Evolutionary conservation across 2,329 filamentous ascomycete genomes (phyloP), one percentile per base, ranked within the genome.

Genomic region (Penicillium sp.): DNA sequence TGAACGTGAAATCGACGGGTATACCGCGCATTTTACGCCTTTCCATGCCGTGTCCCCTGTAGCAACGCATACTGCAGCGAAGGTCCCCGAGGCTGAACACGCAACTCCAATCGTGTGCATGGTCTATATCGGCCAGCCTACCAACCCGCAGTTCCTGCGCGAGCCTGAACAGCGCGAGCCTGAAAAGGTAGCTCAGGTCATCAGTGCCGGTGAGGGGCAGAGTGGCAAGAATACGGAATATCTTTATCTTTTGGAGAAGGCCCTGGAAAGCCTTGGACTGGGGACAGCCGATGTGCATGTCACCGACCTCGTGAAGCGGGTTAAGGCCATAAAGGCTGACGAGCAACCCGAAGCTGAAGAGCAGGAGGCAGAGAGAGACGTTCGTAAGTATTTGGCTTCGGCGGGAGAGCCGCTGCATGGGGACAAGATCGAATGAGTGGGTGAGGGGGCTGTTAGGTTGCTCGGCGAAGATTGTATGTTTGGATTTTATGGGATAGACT

Each of bases 1-100:
- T 74, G 93, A 97, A 61, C 88, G 94, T 42, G 94, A 99, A 75
- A 96, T 97, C 70, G 96, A 97, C 76, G 94, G 94, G 23, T 99
- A 99, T 76, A 90, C 87, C 50, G 95, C 96, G 62, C 92, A 97
- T 75, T 91, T 92, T 73, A 91, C 92, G 24, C 86, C 89, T 0
- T 97, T 97, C 72, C 81, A 92, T 65, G 86, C 88, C 6, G 80
- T 83, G 3, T 60, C 72, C 11, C 34, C 60, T 46, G 54, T 43
- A 11, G 43, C 58, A 26, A 53, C 46, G 10, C 26, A 58, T 3
- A 43, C 52, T 13, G 48, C 16, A 24, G 46, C 53, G 23, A 51
- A 48, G 26, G 16, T 28, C 18, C 34, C 34, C 10, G 18, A 33
- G 9, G n/a, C 29, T n/a, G 37, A 46, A 3, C 28, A 51, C 1